Evolutionary conservation across 1,139 yeast genomes (phyloP), one percentile per base, ranked within the genome.

Genomic region (Candida glucosophila): DNA sequence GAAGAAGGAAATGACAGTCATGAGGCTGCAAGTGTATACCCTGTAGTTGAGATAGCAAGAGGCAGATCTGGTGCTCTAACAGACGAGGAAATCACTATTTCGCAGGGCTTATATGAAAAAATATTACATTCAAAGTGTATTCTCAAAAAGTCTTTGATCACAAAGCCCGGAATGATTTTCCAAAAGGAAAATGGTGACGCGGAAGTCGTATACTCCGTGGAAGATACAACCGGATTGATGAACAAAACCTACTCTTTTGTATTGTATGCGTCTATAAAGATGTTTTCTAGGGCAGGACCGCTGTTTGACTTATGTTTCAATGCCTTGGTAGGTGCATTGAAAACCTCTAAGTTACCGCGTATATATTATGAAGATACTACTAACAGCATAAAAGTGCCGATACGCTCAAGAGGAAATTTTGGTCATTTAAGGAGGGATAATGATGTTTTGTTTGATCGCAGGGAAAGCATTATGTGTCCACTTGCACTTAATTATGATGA

Each of bases 1-100:
- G 5, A 13, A 6, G 6, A 19, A 6, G 8, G 20, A 9, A 5
- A 13, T 14, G 31, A 55, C 28, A 25, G 28, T 10, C 51, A 58
- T 8, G 52, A 58, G 24, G 42, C 44, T n/a, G 31, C 34, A 17
- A 27, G 33, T 2, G 65, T 79, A 0, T 85, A 71, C 44, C 92
- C 95, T 0, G 78, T 82, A 22, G 88, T 88, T 7, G 92, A 83
- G 39, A 72, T 85, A 10, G 70, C 77, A 30, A 62, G 92, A 31
- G 95, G 94, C 12, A 62, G 85, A 29, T 49, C 62, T 8, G 83
- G 86, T 18, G 85, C 90, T 3, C 96, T 96, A 13, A 77, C 92
- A 2, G 86, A 78, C 38, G 96, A 88, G 53, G 96, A 88, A 50
- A 85, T 83, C 81, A 74, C 72, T 16, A 45, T 82, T 17, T 73